A percentile compares a stretch with the other conserved stretches of the same genome.
Evolutionary conservation across 2,329 filamentous ascomycete species (phyloP).

Genomic region (Diaporthe sp.): DNA sequence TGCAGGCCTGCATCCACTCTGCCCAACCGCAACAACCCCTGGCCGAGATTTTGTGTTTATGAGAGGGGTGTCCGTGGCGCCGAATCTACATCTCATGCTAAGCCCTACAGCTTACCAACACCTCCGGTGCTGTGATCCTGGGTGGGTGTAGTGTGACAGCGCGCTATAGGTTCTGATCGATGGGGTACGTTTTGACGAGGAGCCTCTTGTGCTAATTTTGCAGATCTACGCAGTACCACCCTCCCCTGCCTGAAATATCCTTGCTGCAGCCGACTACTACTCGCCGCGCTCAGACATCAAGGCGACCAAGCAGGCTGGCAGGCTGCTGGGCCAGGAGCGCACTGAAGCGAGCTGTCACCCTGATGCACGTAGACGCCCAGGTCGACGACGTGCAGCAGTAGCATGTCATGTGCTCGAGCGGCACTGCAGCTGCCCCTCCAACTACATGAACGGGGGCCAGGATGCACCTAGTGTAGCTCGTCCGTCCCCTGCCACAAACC

Average conservation of each 20-base stretch:
- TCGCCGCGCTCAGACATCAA: no score
- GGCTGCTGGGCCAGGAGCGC: neutral
- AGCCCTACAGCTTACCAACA: slow-evolving; percentile 1
- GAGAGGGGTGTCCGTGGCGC: neutral
- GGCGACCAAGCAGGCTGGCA: neutral
- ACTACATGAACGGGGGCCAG: neutral
- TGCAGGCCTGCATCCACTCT: neutral
- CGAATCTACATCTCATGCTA: slow-evolving; percentile 6
- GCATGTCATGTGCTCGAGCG: slow-evolving; percentile 13
- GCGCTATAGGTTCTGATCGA: neutral
- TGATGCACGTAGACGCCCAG: neutral
- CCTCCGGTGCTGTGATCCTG: neutral
- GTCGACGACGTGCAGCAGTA: neutral
- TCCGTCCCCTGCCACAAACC: neutral
- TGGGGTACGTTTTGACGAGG: neutral
- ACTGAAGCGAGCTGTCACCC: slow-evolving; percentile 12
- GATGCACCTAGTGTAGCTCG: neutral
- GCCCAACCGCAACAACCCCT: neutral
- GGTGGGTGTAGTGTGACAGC: neutral
- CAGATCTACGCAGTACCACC: neutral
- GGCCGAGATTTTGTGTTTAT: neutral
- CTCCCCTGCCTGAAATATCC: neutral
- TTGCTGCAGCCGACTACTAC: neutral
- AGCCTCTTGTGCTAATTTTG: neutral
- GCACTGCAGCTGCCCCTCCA: neutral